Evolutionary conservation across 257 asterid species (phyloP).

Genomic region (Scutellaria minor): DNA sequence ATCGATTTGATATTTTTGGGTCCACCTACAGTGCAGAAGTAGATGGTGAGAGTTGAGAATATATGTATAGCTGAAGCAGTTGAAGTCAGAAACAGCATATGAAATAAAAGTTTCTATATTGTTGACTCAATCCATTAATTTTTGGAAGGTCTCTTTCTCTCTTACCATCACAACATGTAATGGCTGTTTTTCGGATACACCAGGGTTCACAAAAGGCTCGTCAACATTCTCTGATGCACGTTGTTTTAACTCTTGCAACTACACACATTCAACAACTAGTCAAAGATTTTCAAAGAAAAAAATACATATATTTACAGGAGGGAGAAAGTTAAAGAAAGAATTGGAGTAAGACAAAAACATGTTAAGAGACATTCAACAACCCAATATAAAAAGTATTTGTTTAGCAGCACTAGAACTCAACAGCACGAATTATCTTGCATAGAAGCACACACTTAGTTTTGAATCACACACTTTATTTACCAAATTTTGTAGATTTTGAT

Average conservation of each 20-base stretch:
- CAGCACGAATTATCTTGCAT: not conserved
- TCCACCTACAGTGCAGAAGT: constrained; percentile 67
- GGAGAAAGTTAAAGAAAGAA: not conserved
- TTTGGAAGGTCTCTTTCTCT: constrained; percentile 20
- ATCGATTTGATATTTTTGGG: constrained; percentile 68
- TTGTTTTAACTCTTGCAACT: constrained; percentile 97
- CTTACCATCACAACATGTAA: constrained; percentile 96
- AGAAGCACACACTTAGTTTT: constrained; percentile 1
- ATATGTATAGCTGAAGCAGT: constrained; percentile 22
- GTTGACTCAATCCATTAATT: not conserved
- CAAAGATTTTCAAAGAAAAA: constrained; percentile 26
- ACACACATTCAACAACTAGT: constrained; percentile 36
- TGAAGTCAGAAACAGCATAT: constrained; percentile 10
- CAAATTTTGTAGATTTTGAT: constrained; percentile 3
- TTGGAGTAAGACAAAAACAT: not conserved
- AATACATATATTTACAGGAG: constrained; percentile 7
- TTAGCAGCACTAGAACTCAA: constrained; percentile 15
- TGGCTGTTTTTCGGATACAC: constrained; percentile 87
- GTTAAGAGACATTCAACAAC: constrained; percentile 5
- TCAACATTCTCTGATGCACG: constrained; percentile 81
- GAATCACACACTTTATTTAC: constrained; percentile 1
- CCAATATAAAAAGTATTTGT: not conserved
- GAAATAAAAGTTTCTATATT: constrained; percentile 23
- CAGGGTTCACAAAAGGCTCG: constrained; percentile 76
- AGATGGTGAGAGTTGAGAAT: constrained; percentile 18